Base-by-base conservation (phyloP, 306 rosid genomes). In the Psophocarpus tetragonolobus region DNA sequence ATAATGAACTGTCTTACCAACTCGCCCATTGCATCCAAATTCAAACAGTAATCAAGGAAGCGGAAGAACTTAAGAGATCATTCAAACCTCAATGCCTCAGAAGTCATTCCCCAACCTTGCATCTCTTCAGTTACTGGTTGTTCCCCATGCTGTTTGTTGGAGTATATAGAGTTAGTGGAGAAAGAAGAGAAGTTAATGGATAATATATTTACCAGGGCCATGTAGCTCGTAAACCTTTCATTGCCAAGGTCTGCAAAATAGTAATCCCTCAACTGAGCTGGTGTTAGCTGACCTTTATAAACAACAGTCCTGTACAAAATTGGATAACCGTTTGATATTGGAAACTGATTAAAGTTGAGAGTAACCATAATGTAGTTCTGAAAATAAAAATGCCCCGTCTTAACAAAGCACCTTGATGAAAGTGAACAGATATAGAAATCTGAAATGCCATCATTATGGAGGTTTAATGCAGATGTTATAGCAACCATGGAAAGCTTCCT, bases 71-170 rank as follows among this genome's bases (percentile, higher is more conserved):
- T 96, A 90, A 96, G 99, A 96, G 98, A 96, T 91, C 99, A 96
- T 96, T 94, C 98, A 92, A 96, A 93, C 98, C 99, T 93, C 97
- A 92, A 96, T 90, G 98, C 99, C 99, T 96, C 98, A 96, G 99
- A 96, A 96, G 98, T 96, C 98, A 93, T 92, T 92, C 98, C 99
- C 91, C 98, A 96, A 96, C 99, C 99, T 91, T 93, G 97, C 97
- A 90, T 87, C 96, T 87, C 99, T 90, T 91, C 98, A 76, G 92
- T 93, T 91, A 93, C 97, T 85, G 97, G 98, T 88, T 82, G 97
- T 87, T 90, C 92, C 96, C 90, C 39, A 60, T 60, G 67, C 67
- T 60, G 67, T 60, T 60, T 60, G 67, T 60, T 30, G 67, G 41
- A 60, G 67, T 60, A 58, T 58, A 58, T 58, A 60, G 41, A 60